These are phyloP conservation scores for Diphasiastrum complanatum DNA, from an alignment of 83 land plant genomes.

Conservation along the genomic window DNA sequence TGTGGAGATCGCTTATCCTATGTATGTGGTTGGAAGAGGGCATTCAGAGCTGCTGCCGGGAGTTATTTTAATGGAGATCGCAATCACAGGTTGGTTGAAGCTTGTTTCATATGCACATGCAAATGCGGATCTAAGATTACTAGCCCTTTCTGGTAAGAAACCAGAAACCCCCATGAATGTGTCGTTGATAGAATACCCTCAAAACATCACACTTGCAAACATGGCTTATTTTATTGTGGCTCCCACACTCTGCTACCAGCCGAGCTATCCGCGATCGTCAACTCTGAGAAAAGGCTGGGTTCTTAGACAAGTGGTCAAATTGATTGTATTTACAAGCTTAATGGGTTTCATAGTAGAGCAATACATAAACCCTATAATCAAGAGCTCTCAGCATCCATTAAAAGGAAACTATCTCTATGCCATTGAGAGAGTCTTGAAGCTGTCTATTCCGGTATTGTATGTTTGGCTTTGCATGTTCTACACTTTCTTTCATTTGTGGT, in stretches of 20 bases:
- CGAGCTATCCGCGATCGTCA: neutral
- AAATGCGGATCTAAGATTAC: neutral
- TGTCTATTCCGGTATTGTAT: too few species aligned
- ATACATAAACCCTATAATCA: too few species aligned
- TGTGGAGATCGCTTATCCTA: neutral
- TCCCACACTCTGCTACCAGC: constrained; percentile 4
- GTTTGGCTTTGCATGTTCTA: too few species aligned
- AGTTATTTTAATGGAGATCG: neutral
- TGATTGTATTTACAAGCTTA: neutral
- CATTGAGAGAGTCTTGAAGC: too few species aligned
- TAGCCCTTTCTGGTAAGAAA: neutral
- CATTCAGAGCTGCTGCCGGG: constrained; percentile 3
- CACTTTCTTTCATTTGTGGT: too few species aligned
- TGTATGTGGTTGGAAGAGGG: neutral
- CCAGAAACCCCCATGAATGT: neutral
- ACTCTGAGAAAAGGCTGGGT: constrained; percentile 4
- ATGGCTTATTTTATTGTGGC: constrained; percentile 9
- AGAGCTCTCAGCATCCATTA: too few species aligned
- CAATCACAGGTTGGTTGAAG: constrained; percentile 1
- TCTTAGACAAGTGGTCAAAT: constrained; percentile 9
- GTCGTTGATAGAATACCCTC: neutral
- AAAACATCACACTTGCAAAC: neutral
- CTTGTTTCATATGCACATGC: constrained; percentile 1
- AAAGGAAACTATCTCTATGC: too few species aligned
- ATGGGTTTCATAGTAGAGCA: constrained; percentile 13